Evolutionary conservation across 257 asterid genomes (phyloP).

Genomic region (Henckelia pumila): DNA sequence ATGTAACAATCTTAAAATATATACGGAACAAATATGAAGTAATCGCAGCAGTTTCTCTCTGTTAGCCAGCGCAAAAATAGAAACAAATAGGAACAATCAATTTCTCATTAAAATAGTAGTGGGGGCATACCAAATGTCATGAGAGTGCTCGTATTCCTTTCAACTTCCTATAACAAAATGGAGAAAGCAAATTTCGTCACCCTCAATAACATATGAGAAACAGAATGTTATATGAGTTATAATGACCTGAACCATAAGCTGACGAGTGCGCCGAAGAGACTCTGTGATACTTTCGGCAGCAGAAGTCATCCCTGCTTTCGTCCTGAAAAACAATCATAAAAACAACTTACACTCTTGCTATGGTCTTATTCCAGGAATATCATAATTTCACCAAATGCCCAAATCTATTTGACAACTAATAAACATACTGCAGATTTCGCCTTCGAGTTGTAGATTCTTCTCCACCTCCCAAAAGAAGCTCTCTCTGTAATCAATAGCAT

Average conservation of each 20-base stretch:
- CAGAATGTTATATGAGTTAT: conserved; percentile 8
- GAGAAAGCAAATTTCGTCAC: conserved; percentile 17
- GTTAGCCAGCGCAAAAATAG: not conserved
- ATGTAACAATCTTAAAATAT: not conserved
- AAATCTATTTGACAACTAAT: conserved; percentile 10
- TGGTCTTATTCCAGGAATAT: conserved; percentile 10
- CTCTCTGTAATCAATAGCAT: conserved; percentile 57
- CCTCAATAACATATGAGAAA: conserved; percentile 3
- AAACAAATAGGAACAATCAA: not conserved
- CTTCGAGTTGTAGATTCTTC: conserved; percentile 90
- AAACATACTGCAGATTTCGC: conserved; percentile 77
- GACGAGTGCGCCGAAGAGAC: conserved; percentile 92
- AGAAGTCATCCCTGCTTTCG: conserved; percentile 96
- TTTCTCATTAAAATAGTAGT: not conserved
- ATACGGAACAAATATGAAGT: not conserved
- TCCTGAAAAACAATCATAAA: conserved; percentile 45
- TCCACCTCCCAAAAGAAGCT: conserved; percentile 95
- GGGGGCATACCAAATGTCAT: conserved; percentile 75
- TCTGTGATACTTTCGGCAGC: conserved; percentile 97
- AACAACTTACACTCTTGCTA: not conserved
- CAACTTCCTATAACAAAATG: conserved; percentile 68
- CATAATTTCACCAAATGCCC: not conserved
- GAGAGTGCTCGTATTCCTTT: conserved; percentile 78
- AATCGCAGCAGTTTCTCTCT: not conserved
- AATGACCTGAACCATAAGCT: conserved; percentile 95